Conservation (phyloP, 164 flowering plant species). For the Protea cynaroides region DNA sequence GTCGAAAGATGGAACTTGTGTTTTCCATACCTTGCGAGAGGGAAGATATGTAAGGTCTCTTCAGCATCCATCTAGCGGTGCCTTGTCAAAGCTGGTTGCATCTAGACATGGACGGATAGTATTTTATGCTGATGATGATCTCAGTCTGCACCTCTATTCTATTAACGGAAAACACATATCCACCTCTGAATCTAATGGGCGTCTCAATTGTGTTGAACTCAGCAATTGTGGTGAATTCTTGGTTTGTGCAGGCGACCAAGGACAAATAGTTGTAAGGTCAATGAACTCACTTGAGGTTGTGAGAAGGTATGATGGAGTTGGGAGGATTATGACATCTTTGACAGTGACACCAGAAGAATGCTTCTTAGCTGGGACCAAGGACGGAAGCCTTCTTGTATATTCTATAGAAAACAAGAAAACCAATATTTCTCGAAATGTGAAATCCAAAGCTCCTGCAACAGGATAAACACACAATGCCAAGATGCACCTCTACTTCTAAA, state of each 20-base stretch:
- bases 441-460: slow-evolving; percentile 37
- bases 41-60: slow-evolving; percentile 92
- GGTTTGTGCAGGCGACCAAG: slow-evolving; percentile 95
- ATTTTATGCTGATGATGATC: slow-evolving; percentile 80
- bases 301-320: slow-evolving; percentile 66
- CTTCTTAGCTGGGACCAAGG: slow-evolving; percentile 92
- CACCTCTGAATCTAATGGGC: slow-evolving; percentile 79
- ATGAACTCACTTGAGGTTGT: slow-evolving; percentile 86
- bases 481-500: background rate
- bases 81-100: slow-evolving; percentile 80
- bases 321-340: slow-evolving; percentile 79
- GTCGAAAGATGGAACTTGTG: slow-evolving; percentile 95
- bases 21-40: slow-evolving; percentile 76
- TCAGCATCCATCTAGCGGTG: slow-evolving; percentile 70
- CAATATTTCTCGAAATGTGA: slow-evolving; percentile 40
- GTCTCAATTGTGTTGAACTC: slow-evolving; percentile 79
- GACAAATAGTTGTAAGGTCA: slow-evolving; percentile 82
- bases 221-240: slow-evolving; percentile 88
- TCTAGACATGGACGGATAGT: slow-evolving; percentile 80
- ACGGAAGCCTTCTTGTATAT: slow-evolving; percentile 88
- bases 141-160: slow-evolving; percentile 77
- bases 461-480: slow-evolving; percentile 24
- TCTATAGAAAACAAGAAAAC: slow-evolving; percentile 78
- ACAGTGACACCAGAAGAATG: slow-evolving; percentile 93
- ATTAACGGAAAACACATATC: slow-evolving; percentile 90